Evolutionary conservation across 1,139 yeast genomes (phyloP).

Genomic region (Diutina scorzettiae): DNA sequence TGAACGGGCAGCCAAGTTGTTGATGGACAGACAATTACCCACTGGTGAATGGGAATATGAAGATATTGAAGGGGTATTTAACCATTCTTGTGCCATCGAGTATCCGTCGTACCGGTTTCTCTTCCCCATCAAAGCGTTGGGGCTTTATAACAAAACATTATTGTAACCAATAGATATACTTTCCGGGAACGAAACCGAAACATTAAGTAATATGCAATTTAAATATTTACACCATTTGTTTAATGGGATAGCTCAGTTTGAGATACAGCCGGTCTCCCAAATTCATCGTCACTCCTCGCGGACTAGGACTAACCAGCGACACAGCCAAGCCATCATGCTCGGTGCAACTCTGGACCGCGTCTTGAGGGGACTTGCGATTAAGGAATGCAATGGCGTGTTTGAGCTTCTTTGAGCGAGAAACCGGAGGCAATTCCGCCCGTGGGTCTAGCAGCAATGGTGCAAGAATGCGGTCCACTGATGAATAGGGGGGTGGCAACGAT

Average conservation of each 20-base stretch:
- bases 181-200: no score
- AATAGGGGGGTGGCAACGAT: neutral
- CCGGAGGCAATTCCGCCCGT: neutral
- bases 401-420: neutral
- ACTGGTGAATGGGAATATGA: constrained; percentile 86
- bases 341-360: neutral
- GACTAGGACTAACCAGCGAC: neutral
- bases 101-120: constrained; percentile 88
- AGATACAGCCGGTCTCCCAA: constrained; percentile 3
- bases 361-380: neutral
- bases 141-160: constrained; percentile 47
- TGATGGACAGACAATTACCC: constrained; percentile 55
- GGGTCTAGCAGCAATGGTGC: constrained; percentile 1
- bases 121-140: constrained; percentile 88
- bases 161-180: no score
- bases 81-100: constrained; percentile 85
- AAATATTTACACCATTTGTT: no score
- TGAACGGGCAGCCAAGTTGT: constrained; percentile 46
- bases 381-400: constrained; percentile 5
- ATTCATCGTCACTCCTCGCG: constrained; percentile 1
- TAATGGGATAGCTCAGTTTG: constrained; percentile 4
- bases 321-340: neutral
- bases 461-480: neutral
- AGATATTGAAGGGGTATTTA: constrained; percentile 90
- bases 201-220: no score